Percentiles rank a stretch among this genome's conserved stretches.
Conservation (phyloP, 306 rosid genomes). For the Castanea mollissima region DNA sequence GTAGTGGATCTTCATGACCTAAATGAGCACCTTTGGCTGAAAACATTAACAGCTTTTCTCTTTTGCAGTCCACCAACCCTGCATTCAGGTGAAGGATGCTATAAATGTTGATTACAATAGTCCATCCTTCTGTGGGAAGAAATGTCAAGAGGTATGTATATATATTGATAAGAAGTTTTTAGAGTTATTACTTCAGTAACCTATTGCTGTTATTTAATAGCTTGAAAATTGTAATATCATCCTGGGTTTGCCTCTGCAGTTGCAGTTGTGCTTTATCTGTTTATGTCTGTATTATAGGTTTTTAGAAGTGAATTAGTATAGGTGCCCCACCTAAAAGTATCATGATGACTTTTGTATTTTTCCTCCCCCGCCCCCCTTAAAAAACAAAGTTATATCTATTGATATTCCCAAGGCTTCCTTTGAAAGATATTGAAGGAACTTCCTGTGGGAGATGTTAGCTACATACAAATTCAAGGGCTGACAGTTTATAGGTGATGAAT, state of each 20-base stretch:
- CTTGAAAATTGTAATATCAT: slow-evolving; percentile 1
- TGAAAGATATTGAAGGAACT: not conserved
- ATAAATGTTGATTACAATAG: slow-evolving; percentile 28
- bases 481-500: not conserved
- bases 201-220: slow-evolving; percentile 18
- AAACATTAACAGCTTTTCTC: slow-evolving; percentile 13
- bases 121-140: slow-evolving; percentile 62
- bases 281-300: slow-evolving; percentile 10
- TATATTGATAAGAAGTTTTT: slow-evolving; percentile 39
- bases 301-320: too few species aligned
- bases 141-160: slow-evolving; percentile 63
- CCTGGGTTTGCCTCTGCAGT: not conserved
- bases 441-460: not conserved
- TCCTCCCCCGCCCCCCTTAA: not conserved
- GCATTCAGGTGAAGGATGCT: slow-evolving; percentile 44
- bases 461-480: not conserved
- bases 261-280: slow-evolving; percentile 12
- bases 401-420: not conserved
- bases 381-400: not conserved
- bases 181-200: slow-evolving; percentile 46
- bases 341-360: not conserved
- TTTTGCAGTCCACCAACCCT: slow-evolving; percentile 66
- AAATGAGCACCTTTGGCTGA: slow-evolving; percentile 17
- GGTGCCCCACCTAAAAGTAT: not conserved
- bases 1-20: slow-evolving; percentile 9